These are phyloP conservation scores for Beauveria medogensis DNA, from an alignment of 2,329 filamentous ascomycete species.

Conservation along the genomic window DNA sequence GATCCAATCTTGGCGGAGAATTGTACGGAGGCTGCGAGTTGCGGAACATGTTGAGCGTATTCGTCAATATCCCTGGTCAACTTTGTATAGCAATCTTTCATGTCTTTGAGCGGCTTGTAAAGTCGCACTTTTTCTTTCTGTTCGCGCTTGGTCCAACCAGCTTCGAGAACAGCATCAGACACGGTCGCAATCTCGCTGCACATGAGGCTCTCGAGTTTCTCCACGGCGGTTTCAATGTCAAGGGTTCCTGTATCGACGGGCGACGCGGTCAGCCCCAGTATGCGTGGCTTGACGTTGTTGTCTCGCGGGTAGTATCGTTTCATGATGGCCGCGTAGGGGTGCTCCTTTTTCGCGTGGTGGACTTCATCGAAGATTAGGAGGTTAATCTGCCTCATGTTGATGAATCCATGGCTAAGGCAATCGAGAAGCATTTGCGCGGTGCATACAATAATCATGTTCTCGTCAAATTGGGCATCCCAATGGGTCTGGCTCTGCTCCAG, in stretches of 20 bases:
- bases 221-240: slow-evolving; percentile 62
- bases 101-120: slow-evolving; percentile 37
- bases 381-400: slow-evolving; percentile 76
- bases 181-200: slow-evolving; percentile 77
- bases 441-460: slow-evolving; percentile 82
- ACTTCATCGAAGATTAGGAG: slow-evolving; percentile 93
- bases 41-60: slow-evolving; percentile 30
- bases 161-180: slow-evolving; percentile 28
- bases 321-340: slow-evolving; percentile 84
- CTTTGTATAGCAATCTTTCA: slow-evolving; percentile 48
- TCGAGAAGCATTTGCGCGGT: slow-evolving; percentile 81
- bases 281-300: slow-evolving; percentile 47
- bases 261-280: slow-evolving; percentile 96
- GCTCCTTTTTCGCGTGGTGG: slow-evolving; percentile 90
- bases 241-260: slow-evolving; percentile 71
- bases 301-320: slow-evolving; percentile 68
- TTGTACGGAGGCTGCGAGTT: slow-evolving; percentile 52
- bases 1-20: slow-evolving; percentile 46
- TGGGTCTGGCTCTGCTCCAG: slow-evolving; percentile 32
- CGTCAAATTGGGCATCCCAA: slow-evolving; percentile 44
- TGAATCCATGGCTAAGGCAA: slow-evolving; percentile 69
- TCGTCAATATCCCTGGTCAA: slow-evolving; percentile 52
- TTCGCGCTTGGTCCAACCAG: slow-evolving; percentile 17
- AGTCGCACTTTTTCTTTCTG: slow-evolving; percentile 42
- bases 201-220: slow-evolving; percentile 67